Evolutionary conservation across 768 basidiomycete species (phyloP).

Genomic region (Suillus cothurnatus): DNA sequence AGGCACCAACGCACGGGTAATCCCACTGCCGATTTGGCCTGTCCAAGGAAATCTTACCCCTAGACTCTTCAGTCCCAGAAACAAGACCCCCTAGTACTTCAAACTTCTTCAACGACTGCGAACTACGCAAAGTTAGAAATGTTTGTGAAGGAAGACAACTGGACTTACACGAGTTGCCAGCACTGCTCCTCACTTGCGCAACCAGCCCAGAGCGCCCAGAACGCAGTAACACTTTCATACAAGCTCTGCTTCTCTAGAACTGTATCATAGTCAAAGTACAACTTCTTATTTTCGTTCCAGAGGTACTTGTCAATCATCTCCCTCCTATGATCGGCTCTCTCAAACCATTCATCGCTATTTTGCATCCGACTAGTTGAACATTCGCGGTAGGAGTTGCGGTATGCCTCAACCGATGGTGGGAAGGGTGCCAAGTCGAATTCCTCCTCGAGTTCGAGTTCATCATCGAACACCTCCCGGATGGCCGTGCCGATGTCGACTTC

Average conservation of each 20-base stretch:
- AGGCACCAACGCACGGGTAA: conserved; percentile 69
- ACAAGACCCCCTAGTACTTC: conserved; percentile 95
- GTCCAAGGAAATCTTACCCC: conserved; percentile 94
- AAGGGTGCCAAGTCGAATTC: conserved; percentile 91
- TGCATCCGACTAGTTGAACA: conserved; percentile 63
- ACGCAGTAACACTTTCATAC: conserved; percentile 96
- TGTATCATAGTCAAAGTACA: conserved; percentile 98
- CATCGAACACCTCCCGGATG: conserved; percentile 93
- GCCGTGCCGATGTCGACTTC: conserved; percentile 98
- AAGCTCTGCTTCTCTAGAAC: conserved; percentile 87
- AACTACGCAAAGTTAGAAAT: conserved; percentile 46
- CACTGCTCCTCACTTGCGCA: conserved; percentile 96
- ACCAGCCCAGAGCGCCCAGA: conserved; percentile 98
- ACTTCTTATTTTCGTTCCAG: conserved; percentile 93
- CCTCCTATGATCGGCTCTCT: conserved; percentile 81
- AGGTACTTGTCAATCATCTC: conserved; percentile 89
- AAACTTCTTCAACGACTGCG: conserved; percentile 89
- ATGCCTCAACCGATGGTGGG: conserved; percentile 77
- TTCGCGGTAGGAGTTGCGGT: conserved; percentile 62
- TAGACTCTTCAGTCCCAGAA: conserved; percentile 94
- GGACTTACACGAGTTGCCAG: conserved; percentile 86
- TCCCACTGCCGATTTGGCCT: conserved; percentile 99
- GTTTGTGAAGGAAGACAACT: conserved; percentile 6
- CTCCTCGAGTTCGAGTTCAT: conserved; percentile 88
- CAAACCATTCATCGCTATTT: conserved; percentile 90